A percentile compares a stretch with the other conserved stretches of the same genome.
These are phyloP conservation scores for Acanthamoeba sp. DNA, from an alignment of 208 protist genomes.

Conservation along the genomic window DNA sequence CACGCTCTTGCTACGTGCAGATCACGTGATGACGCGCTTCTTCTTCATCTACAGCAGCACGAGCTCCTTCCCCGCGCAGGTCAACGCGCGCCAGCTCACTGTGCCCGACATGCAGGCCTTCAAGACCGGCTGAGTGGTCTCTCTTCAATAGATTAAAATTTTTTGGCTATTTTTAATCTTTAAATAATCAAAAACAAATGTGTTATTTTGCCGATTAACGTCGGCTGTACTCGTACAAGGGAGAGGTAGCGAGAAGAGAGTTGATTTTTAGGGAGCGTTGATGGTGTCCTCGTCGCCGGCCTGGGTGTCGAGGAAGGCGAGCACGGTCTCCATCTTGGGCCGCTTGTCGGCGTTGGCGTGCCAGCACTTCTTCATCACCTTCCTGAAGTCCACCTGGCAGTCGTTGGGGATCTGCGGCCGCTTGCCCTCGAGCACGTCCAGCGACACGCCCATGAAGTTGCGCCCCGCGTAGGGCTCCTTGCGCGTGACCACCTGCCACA, in stretches of 20 bases:
- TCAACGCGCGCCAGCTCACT: slow-evolving; percentile 52
- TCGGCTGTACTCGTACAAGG: no score
- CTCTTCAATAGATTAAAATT: no score
- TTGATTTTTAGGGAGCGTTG: not conserved
- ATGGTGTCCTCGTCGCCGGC: not conserved
- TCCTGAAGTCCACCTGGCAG: not conserved
- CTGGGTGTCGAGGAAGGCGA: not conserved
- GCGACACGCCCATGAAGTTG: slow-evolving; percentile 39
- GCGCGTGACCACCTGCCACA: not conserved
- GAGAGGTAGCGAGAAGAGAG: not conserved
- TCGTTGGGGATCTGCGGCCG: not conserved
- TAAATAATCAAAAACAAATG: no score
- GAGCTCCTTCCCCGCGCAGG: not conserved
- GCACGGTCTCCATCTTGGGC: not conserved
- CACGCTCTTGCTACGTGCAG: not conserved
- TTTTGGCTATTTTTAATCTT: no score
- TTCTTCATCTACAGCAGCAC: slow-evolving; percentile 83
- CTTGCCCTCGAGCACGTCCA: slow-evolving; percentile 10
- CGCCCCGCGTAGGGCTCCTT: not conserved
- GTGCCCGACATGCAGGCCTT: slow-evolving; percentile 41
- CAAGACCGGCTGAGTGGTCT: not conserved
- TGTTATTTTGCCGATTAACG: no score
- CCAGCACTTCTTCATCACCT: slow-evolving; percentile 23
- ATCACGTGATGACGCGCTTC: slow-evolving; percentile 81
- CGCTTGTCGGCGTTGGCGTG: not conserved